Evolutionary conservation across 768 basidiomycete species (phyloP), one percentile per base, ranked within the genome.

Genomic region (Mycena olivaceomarginata): DNA sequence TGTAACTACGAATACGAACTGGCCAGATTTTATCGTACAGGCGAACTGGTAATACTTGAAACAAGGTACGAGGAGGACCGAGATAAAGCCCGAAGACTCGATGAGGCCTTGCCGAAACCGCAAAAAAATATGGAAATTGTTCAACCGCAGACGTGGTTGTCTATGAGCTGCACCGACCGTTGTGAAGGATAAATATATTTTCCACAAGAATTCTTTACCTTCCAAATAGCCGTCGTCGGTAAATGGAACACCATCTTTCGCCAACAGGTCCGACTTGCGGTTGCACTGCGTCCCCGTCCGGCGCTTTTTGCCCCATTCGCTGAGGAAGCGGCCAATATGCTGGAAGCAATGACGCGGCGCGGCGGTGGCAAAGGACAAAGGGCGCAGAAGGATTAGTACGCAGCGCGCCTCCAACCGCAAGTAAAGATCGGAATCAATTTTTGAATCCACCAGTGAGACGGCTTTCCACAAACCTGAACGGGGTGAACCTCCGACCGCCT

Each of bases 371-470:
- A 0, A 94, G 94, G 6, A 95, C 87, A 74, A 86, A 88, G 0
- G 94, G 94, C 5, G 89, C 89, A 82, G 94, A 95, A 0, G 94
- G 93, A 79, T 95, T 94, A 66, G 86, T 88, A 56, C 91, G 87
- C 39, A 94, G 84, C 0, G 93, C 94, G 43, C 85, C 87, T 22
- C 94, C 94, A n/a, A 93, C 93, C 91, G 25, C 25, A 25, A 53
- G 20, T 48, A 11, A 13, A 45, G 41, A 45, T 64, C 20, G n/a
- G 20, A 45, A 64, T 45, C 62, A 63, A 63, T 43, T 20, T 20
- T 4, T 48, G 46, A 12, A 15, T 12, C 6, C 18, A 4, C 18
- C 22, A 62, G 31, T 20, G 41, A 13, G n/a, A 45, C n/a, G n/a
- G 18, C 6, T 20, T n/a, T 3, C 7, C 41, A 81, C 88, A n/a